phyloP scores from a whole-genome alignment of 225 moss, liverwort and hornwort genomes.

The Rhytidiadelphus loreus region DNA sequence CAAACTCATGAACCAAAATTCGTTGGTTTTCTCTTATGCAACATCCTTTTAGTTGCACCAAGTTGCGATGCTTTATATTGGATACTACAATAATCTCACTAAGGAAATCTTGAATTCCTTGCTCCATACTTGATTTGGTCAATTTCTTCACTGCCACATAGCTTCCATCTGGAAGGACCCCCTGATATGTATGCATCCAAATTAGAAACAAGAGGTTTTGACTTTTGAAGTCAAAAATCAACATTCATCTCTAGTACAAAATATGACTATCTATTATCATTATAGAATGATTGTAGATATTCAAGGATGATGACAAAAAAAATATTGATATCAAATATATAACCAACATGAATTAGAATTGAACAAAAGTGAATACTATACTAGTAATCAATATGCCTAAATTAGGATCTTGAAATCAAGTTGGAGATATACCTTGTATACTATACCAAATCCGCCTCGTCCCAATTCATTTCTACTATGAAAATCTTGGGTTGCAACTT shows the following conservation, averaged over 20 bases:
- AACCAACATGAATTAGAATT: no score
- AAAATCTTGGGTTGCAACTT: not conserved
- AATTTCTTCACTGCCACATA: not conserved
- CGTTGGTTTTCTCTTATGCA: not conserved
- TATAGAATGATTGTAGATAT: not conserved
- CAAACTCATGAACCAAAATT: not conserved
- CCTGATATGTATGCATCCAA: not conserved
- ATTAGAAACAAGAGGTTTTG: not conserved
- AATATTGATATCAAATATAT: no score
- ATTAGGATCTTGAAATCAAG: not conserved
- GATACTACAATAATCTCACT: not conserved
- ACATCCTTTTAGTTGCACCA: not conserved
- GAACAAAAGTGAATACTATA: no score
- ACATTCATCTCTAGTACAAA: accelerated
- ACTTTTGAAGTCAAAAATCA: not conserved
- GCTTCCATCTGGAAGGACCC: not conserved
- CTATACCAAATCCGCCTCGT: not conserved
- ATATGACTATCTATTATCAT: not conserved
- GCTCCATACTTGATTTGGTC: not conserved
- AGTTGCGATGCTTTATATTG: not conserved
- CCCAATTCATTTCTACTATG: not conserved
- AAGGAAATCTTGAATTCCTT: not conserved
- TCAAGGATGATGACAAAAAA: no score
- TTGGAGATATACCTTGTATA: not conserved
- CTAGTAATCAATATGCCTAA: not conserved